Conservation (phyloP, 768 basidiomycete genomes). For the Tylopilus sp. region DNA sequence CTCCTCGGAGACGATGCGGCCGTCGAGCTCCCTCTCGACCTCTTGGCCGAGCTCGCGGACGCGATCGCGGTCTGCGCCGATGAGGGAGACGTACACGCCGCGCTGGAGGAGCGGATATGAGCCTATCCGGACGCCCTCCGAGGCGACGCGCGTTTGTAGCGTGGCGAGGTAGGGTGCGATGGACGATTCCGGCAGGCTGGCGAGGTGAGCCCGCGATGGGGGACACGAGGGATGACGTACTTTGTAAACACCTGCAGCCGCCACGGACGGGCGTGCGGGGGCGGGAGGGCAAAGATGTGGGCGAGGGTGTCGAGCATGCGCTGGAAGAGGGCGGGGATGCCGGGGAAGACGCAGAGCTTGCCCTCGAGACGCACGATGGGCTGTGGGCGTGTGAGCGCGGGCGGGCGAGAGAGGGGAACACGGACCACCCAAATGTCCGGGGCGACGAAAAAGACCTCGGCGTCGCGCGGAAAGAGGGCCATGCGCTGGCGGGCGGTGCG, state of each 20-base stretch:
- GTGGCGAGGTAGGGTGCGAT: slow-evolving; percentile 82
- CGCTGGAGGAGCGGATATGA: slow-evolving; percentile 62
- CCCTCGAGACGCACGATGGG: slow-evolving; percentile 84
- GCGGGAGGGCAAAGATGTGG: slow-evolving; percentile 77
- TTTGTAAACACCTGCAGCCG: slow-evolving; percentile 82
- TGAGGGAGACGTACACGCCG: slow-evolving; percentile 66
- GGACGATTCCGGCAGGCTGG: slow-evolving; percentile 72
- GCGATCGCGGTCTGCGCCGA: slow-evolving; percentile 44
- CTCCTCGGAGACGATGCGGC: slow-evolving; percentile 60
- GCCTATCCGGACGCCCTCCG: slow-evolving; percentile 78
- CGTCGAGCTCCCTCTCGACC: slow-evolving; percentile 56
- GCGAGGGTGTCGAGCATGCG: slow-evolving; percentile 73
- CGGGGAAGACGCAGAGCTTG: slow-evolving; percentile 89
- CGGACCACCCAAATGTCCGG: slow-evolving; percentile 84
- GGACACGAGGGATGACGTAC: slow-evolving; percentile 37
- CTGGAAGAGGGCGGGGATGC: slow-evolving; percentile 83
- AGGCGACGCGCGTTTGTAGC: slow-evolving; percentile 68
- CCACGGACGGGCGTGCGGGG: slow-evolving; percentile 65
- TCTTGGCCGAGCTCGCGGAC: slow-evolving; percentile 58
- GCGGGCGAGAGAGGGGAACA: not conserved
- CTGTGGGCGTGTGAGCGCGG: slow-evolving; percentile 33
- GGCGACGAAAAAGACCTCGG: slow-evolving; percentile 77
- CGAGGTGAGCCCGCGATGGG: not conserved
- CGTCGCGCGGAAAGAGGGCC: slow-evolving; percentile 81
- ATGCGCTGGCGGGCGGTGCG: slow-evolving; percentile 75